phyloP scores from a whole-genome alignment of 495 filamentous ascomycete species.

The Penicillium robsamsonii region DNA sequence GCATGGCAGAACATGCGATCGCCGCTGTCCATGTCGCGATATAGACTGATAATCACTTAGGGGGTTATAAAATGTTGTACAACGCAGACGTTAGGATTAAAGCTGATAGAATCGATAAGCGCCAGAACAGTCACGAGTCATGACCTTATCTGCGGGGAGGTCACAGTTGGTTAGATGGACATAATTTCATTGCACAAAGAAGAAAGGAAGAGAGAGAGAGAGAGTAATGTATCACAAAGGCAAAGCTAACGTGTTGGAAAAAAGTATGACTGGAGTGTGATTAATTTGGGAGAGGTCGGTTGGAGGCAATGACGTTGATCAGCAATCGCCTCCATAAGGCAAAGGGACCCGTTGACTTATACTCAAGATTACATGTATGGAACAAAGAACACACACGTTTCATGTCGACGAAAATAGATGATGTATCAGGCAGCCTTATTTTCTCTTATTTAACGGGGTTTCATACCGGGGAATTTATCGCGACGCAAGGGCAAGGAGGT shows the following conservation, averaged over 20 bases:
- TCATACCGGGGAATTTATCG: background rate
- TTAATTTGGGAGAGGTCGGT: background rate
- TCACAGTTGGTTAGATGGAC: background rate
- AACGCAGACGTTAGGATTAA: conserved; percentile 2
- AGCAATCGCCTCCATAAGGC: conserved; percentile 6
- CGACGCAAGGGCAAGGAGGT: background rate
- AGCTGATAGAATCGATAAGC: conserved; percentile 5
- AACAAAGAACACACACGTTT: background rate
- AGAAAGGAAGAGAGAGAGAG: background rate
- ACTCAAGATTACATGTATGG: background rate
- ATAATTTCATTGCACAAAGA: background rate
- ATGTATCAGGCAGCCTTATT: background rate
- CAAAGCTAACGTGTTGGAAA: background rate
- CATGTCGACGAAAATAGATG: background rate
- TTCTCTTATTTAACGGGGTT: too few species aligned
- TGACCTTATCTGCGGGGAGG: conserved; percentile 9
- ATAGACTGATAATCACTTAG: background rate
- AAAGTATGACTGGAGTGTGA: background rate
- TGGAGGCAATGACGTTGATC: conserved; percentile 9
- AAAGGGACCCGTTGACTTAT: background rate
- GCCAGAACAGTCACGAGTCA: conserved; percentile 5
- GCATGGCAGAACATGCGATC: conserved; percentile 80
- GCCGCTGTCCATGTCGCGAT: conserved; percentile 25
- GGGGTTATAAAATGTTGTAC: conserved; percentile 4
- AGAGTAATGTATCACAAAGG: background rate